Percentiles rank a stretch among this genome's conserved stretches.
Evolutionary conservation across 2,329 filamentous ascomycete species (phyloP).

Genomic region (Periconia sp.): DNA sequence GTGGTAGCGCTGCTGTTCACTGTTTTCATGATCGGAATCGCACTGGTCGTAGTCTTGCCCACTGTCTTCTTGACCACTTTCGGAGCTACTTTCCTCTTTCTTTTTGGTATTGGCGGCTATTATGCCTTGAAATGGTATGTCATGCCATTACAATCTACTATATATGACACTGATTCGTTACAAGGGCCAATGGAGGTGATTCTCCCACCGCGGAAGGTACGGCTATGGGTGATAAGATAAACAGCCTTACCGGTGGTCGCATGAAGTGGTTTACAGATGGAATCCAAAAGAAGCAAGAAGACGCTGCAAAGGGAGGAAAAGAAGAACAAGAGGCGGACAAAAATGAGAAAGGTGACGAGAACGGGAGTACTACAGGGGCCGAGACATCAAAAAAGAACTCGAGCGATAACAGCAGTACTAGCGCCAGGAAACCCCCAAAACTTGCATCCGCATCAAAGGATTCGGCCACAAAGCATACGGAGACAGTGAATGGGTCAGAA

Average conservation of each 20-base stretch:
- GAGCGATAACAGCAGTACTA: not conserved
- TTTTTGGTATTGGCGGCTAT: conserved; percentile 60
- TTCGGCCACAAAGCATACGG: not conserved
- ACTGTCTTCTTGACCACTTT: conserved; percentile 67
- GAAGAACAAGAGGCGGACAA: conserved; percentile 7
- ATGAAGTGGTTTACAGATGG: conserved; percentile 39
- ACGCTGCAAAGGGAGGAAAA: conserved; percentile 2
- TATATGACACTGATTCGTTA: not conserved
- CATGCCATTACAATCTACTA: not conserved
- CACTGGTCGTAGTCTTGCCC: conserved; percentile 68
- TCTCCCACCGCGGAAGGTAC: conserved; percentile 29
- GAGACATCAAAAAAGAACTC: not conserved
- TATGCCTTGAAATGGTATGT: conserved; percentile 46
- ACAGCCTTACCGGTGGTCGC: conserved; percentile 43
- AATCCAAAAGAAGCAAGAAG: conserved; percentile 9
- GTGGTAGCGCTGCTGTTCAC: conserved; percentile 61
- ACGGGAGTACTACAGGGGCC: conserved; percentile 1
- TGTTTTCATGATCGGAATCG: conserved; percentile 68
- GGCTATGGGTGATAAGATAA: conserved; percentile 46
- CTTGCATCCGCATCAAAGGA: not conserved
- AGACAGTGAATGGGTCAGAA: not conserved
- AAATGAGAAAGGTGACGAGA: conserved; percentile 1
- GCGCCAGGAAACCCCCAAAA: not conserved
- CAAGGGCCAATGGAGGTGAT: conserved; percentile 30
- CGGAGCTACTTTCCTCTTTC: conserved; percentile 65